phyloP scores from a whole-genome alignment of 371 early-diverging fungal species.

The Capniomyces stellatus region DNA sequence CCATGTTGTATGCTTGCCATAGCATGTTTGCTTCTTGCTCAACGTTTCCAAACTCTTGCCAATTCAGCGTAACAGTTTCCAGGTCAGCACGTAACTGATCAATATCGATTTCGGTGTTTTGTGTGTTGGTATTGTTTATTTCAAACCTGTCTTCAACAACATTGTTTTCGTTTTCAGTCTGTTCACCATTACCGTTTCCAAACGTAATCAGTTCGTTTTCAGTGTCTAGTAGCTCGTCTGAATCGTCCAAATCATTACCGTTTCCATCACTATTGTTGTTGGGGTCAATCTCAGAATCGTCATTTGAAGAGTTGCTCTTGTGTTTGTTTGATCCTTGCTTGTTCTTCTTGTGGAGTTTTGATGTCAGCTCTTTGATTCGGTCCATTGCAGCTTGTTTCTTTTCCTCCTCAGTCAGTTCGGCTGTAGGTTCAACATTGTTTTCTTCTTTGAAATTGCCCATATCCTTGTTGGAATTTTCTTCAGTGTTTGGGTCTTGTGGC shows the following conservation, averaged over 20 bases:
- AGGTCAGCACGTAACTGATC: conserved; percentile 32
- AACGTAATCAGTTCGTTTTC: too few relatives aligned
- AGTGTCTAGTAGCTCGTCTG: too few relatives aligned
- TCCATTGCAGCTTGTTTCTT: too few relatives aligned
- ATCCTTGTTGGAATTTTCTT: background rate
- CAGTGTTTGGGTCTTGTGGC: too few relatives aligned
- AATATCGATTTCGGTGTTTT: conserved; percentile 10
- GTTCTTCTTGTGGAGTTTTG: background rate
- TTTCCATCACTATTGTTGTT: background rate
- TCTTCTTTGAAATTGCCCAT: background rate
- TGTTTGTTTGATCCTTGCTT: background rate
- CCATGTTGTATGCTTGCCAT: conserved; percentile 76
- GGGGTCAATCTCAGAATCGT: background rate
- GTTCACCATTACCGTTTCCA: too few relatives aligned
- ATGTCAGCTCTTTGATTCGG: too few relatives aligned
- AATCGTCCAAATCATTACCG: too few relatives aligned
- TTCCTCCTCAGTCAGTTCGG: too few relatives aligned
- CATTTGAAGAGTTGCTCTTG: background rate
- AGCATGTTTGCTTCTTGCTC: conserved; percentile 41
- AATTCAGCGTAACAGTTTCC: conserved; percentile 28
- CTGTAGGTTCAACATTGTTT: too few relatives aligned
- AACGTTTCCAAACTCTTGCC: conserved; percentile 27
- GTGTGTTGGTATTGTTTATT: background rate
- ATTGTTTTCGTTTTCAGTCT: background rate
- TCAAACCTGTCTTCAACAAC: conserved; percentile 1